Conservation (phyloP, 441 rosid genomes). For the Populus hybrid region DNA sequence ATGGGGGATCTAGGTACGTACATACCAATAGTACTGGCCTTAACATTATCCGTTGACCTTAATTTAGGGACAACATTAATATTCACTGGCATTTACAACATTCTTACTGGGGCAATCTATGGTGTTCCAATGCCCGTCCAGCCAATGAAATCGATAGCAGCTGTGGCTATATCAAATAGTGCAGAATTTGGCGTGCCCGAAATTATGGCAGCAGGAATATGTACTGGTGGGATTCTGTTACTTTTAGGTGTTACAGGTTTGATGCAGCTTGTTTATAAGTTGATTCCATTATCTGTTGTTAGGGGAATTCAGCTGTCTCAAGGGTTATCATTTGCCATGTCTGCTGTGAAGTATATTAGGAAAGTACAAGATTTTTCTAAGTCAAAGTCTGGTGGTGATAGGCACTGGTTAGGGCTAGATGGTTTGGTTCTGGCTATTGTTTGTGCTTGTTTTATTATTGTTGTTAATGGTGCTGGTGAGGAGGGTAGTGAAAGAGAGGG, state of each 20-base stretch:
- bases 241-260: constrained; percentile 62
- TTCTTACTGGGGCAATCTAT: constrained; percentile 52
- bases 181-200: constrained; percentile 13
- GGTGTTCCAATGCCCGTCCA: constrained; percentile 80
- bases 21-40: constrained; percentile 65
- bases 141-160: constrained; percentile 76
- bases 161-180: constrained; percentile 46
- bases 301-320: constrained; percentile 75
- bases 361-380: constrained; percentile 45
- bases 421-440: constrained; percentile 56
- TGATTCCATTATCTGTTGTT: constrained; percentile 59
- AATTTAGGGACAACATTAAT: constrained; percentile 58
- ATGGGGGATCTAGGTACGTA: constrained; percentile 82
- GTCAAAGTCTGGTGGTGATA: constrained; percentile 36
- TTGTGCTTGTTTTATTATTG: constrained; percentile 49
- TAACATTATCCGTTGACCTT: constrained; percentile 67
- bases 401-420: constrained; percentile 60
- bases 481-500: constrained; percentile 22
- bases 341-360: constrained; percentile 60
- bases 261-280: constrained; percentile 53
- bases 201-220: constrained; percentile 56
- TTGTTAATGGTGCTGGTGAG: constrained; percentile 58
- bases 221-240: constrained; percentile 47
- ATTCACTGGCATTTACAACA: constrained; percentile 61
- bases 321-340: constrained; percentile 63